Evolutionary conservation across 768 basidiomycete species (phyloP).

Genomic region (Roridomyces roridus): DNA sequence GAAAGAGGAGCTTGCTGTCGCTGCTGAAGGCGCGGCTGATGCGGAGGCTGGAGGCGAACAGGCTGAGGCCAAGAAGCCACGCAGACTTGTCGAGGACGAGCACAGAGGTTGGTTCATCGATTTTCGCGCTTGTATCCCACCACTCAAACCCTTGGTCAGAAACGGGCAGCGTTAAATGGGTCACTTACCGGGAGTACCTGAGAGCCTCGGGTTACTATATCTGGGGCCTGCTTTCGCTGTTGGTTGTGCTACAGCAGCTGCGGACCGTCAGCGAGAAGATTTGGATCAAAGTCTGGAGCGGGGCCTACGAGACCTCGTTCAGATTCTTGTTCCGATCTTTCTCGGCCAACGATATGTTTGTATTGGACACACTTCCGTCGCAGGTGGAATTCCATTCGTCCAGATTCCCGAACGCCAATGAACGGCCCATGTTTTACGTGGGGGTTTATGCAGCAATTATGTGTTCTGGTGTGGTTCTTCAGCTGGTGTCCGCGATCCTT

Average conservation of each 20-base stretch:
- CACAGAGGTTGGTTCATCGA: conserved; percentile 45
- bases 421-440: conserved; percentile 57
- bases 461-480: background rate
- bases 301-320: background rate
- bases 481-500: conserved; percentile 16
- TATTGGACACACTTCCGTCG: conserved; percentile 8
- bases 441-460: conserved; percentile 69
- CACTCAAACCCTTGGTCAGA: conserved; percentile 39
- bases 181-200: conserved; percentile 69
- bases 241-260: conserved; percentile 54
- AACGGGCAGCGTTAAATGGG: conserved; percentile 83
- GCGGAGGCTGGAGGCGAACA: conserved; percentile 11
- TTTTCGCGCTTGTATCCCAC: background rate
- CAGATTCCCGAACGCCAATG: conserved; percentile 34
- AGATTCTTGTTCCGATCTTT: background rate
- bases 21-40: conserved; percentile 34
- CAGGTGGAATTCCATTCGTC: conserved; percentile 26
- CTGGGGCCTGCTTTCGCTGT: conserved; percentile 56
- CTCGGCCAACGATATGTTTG: too few species aligned
- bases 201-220: conserved; percentile 79
- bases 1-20: conserved; percentile 49
- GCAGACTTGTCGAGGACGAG: conserved; percentile 81
- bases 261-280: conserved; percentile 61
- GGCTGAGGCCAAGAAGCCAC: conserved; percentile 59
- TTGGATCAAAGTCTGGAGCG: conserved; percentile 63